phyloP scores from a whole-genome alignment of 2,329 filamentous ascomycete genomes.

The Arthrinium puccinioides region DNA sequence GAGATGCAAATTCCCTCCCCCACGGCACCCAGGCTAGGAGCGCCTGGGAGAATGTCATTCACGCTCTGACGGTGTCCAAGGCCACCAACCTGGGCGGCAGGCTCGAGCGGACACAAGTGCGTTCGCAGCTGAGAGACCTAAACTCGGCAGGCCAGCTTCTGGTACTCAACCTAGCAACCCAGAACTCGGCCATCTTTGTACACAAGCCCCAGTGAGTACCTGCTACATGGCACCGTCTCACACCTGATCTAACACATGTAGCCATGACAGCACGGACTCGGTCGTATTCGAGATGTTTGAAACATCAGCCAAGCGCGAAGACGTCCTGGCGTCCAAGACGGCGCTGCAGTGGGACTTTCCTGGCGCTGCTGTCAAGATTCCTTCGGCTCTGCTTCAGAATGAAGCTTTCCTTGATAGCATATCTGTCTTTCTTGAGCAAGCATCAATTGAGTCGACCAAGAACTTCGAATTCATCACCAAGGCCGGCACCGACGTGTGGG shows the following conservation, averaged over 20 bases:
- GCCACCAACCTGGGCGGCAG: slow-evolving; percentile 9
- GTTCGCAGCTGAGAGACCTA: slow-evolving; percentile 8
- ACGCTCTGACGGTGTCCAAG: slow-evolving; percentile 8
- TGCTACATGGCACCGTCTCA: too few relatives aligned
- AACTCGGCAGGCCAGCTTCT: slow-evolving; percentile 6
- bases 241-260: not conserved
- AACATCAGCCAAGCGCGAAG: slow-evolving; percentile 38
- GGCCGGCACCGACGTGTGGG: slow-evolving; percentile 36
- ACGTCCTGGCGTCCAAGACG: slow-evolving; percentile 37
- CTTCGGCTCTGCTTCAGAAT: slow-evolving; percentile 27
- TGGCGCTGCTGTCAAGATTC: slow-evolving; percentile 36
- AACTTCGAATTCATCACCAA: slow-evolving; percentile 44
- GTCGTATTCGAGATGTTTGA: slow-evolving; percentile 53
- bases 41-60: slow-evolving; percentile 9
- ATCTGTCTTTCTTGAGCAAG: slow-evolving; percentile 46
- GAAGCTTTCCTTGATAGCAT: slow-evolving; percentile 39
- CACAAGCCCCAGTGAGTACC: slow-evolving; percentile 3
- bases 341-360: slow-evolving; percentile 51
- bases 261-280: slow-evolving; percentile 4
- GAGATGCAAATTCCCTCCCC: not conserved
- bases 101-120: slow-evolving; percentile 11
- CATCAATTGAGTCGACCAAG: slow-evolving; percentile 44
- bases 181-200: slow-evolving; percentile 14
- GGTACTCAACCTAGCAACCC: slow-evolving; percentile 12
- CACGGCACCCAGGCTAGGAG: slow-evolving; percentile 5